These are phyloP conservation scores for Paulownia fortunei DNA, from an alignment of 257 asterid genomes.

Conservation along the genomic window DNA sequence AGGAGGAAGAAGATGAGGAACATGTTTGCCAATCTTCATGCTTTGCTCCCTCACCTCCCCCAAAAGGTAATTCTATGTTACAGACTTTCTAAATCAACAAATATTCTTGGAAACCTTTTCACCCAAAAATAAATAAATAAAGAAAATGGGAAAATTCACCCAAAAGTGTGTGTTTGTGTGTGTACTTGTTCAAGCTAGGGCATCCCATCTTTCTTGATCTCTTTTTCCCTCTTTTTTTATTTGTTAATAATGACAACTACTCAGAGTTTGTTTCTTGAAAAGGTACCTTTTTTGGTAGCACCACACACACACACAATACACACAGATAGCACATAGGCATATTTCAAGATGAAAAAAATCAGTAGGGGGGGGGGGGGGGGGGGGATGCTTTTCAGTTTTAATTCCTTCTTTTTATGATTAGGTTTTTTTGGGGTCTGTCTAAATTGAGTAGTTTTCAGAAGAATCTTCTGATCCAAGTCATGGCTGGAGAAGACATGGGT, in stretches of 20 bases:
- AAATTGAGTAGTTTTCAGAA: constrained; percentile 28
- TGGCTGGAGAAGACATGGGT: not conserved
- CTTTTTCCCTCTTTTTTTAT: not conserved
- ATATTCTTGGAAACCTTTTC: not conserved
- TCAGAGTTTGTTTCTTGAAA: constrained; percentile 39
- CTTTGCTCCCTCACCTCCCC: constrained; percentile 84
- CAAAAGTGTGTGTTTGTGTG: not conserved
- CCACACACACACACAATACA: not conserved
- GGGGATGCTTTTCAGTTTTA: not conserved
- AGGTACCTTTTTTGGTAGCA: constrained; percentile 22
- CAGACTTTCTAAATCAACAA: not conserved
- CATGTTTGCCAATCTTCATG: constrained; percentile 76
- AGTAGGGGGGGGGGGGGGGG: too few species aligned
- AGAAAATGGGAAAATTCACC: not conserved
- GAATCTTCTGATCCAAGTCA: constrained; percentile 34
- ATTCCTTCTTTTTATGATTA: constrained; percentile 10
- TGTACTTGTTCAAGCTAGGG: not conserved
- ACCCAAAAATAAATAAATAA: too few species aligned
- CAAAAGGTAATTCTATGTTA: constrained; percentile 55
- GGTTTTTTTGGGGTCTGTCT: not conserved
- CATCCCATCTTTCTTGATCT: not conserved
- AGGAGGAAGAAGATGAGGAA: constrained; percentile 89
- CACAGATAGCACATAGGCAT: not conserved
- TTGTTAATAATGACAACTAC: not conserved
- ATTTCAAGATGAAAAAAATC: not conserved